Evolutionary conservation across 805 yeast species (phyloP), one percentile per base, ranked within the genome.

Genomic region (Wickerhamiella australiensis): DNA sequence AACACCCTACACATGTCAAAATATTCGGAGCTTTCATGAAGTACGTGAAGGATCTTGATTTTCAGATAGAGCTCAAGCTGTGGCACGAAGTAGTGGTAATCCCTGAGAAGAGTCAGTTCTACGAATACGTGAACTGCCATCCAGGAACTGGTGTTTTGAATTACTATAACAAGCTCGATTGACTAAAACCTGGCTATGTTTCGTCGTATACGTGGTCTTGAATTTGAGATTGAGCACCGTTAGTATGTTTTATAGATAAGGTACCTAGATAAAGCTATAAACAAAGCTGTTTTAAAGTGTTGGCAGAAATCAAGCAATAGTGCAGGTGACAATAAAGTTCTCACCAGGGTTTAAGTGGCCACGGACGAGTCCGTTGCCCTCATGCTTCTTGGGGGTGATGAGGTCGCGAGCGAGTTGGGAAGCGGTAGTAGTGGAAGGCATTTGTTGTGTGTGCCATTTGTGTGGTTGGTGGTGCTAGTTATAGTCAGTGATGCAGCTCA

Each of bases 361-460:
- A 9, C n/a, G 18, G 8, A n/a, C 20, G 20, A 33, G 38, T 4
- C 38, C 38, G 6, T 17, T 17, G 11, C 21, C 18, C 20, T 33
- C 38, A 20, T 33, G 38, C 36, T 46, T 25, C n/a, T 22, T 29
- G 23, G 49, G 37, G 17, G 42, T 23, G 35, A 35, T 41, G 36
- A 46, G 38, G 22, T 36, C 42, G 33, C 37, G 31, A 20, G 35
- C 42, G 25, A 46, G 49, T 41, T 46, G 21, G 15, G 31, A 6
- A 13, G 40, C 42, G n/a, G 31, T 25, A 17, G 8, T 17, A n/a
- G 36, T 8, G 11, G 38, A 33, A 33, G 38, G 38, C 38, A 33
- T 33, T 33, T 33, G 18, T 26, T 33, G 38, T 29, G 33, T 6
- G 13, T 12, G 13, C 13, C 9, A 5, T n/a, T 11, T 12, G 33